Evolutionary conservation across 2,329 filamentous ascomycete species (phyloP), one percentile per base, ranked within the genome.

Genomic region (Hypoxylon sp.): DNA sequence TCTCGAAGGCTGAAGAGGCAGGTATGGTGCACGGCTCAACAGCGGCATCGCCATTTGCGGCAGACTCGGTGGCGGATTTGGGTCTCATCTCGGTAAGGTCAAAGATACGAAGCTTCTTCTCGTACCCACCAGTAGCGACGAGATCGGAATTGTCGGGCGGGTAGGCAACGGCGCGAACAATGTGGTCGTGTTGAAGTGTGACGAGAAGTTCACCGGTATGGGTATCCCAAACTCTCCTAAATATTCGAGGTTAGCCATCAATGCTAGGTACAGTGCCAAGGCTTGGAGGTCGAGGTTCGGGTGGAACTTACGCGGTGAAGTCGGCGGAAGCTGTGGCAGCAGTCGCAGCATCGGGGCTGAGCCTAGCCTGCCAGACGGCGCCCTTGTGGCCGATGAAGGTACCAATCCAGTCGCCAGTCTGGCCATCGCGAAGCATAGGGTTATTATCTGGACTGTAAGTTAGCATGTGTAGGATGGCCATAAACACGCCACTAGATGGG

Each of bases 381-480:
- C 95, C 95, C 80, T 99, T 98, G 82, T 99, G 95, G 41, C 95
- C 95, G 73, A 99, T 90, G 76, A 98, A 98, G 37, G 95, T 98
- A 50, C 95, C 95, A 71, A 98, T 98, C 92, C 94, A 97, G 78
- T 97, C 94, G 62, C 95, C 95, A 49, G 94, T 99, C 65, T 96
- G 87, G 67, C 95, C 95, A 80, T 98, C 93, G 69, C 95, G 92
- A 71, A 99, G 90, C 94, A 98, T 98, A 52, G 95, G 95, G 77
- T 98, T 98, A 75, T 94, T 94, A 83, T 99, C 95, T 94, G 77
- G 62, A 72, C 24, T 20, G 11, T 11, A 32, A 37, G 24, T 53
- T 11, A 65, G 44, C 24, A 55, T 19, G n/a, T n/a, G n/a, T 13
- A 44, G 37, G 26, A 11, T 46, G 22, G 41, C 8, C 24, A 24